phyloP scores from a whole-genome alignment of 2,329 filamentous ascomycete species.

The Pseudohalonectria lignicola region DNA sequence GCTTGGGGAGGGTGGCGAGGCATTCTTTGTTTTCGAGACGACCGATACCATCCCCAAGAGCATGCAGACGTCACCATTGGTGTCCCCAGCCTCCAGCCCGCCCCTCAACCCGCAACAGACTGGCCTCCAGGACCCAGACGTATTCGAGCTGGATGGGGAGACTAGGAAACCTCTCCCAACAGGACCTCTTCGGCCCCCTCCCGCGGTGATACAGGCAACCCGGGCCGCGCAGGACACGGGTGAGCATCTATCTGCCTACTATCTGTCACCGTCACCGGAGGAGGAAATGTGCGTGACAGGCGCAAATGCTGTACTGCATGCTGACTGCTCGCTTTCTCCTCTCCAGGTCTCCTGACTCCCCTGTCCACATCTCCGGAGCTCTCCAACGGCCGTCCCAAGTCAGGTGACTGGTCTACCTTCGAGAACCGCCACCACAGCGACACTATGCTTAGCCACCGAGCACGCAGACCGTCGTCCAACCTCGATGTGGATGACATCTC shows the following conservation, averaged over 20 bases:
- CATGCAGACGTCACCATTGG: constrained; percentile 86
- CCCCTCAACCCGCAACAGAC: constrained; percentile 41
- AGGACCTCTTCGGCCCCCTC: constrained; percentile 30
- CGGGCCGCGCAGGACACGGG: constrained; percentile 21
- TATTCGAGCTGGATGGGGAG: constrained; percentile 51
- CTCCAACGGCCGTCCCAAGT: constrained; percentile 29
- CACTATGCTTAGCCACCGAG: constrained; percentile 36
- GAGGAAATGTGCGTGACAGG: not conserved
- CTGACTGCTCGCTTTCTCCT: constrained; percentile 8
- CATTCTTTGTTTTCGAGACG: constrained; percentile 98
- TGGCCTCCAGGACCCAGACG: constrained; percentile 56
- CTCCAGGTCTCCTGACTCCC: constrained; percentile 37
- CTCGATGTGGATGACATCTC: constrained; percentile 20
- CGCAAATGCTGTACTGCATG: not conserved
- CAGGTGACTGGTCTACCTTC: constrained; percentile 38
- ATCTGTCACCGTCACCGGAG: not conserved
- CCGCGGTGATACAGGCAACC: constrained; percentile 27
- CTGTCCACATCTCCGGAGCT: constrained; percentile 41
- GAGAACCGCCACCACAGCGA: constrained; percentile 40
- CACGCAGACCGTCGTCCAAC: constrained; percentile 22
- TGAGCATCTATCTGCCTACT: constrained; percentile 10
- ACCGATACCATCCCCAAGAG: constrained; percentile 84
- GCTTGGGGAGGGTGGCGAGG: constrained; percentile 90
- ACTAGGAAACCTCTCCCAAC: constrained; percentile 23
- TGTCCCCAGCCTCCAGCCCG: constrained; percentile 82